Evolutionary conservation across 495 filamentous ascomycete genomes (phyloP), one percentile per base, ranked within the genome.

Genomic region (Aspergillus diversus): DNA sequence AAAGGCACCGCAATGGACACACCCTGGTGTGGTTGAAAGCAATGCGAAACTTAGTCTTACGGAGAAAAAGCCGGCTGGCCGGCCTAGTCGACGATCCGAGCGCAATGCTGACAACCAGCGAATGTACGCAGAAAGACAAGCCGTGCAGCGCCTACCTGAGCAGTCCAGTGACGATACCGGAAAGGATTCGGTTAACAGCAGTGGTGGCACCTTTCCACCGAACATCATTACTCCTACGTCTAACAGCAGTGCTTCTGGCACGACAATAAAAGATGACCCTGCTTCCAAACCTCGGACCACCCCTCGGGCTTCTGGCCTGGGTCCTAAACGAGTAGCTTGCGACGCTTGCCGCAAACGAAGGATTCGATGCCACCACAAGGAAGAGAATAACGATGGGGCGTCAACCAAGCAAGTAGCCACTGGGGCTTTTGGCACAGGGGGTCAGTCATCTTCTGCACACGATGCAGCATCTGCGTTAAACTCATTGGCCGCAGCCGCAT

Each of bases 1-100:
- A 65, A 77, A 75, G 54, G 84, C 89, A 32, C 86, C 89, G 34
- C 77, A 83, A 57, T 92, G 89, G 89, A 89, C 86, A 47, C 80
- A 75, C 17, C 77, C 80, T 5, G 80, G 82, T 33, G 75, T 75
- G 33, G 76, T 81, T 16, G 77, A 79, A 68, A 77, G 70, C 65
- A 79, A 79, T 49, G 67, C 76, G 37, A 81, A 80, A 59, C 71
- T 80, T 33, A 77, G 71, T 16, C 69, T 79, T 7, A 53, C 63
- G 12, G 79, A 81, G 55, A 81, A 80, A 63, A 77, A 75, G 55
- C 70, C 77, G 1, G 74, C 77, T 16, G 77, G 77, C 31, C 72
- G 79, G 17, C 77, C 79, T 5, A 80, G 79, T 62, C 79, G 79
- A 42, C 77, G 77, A 33, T 80, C 77, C 15, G 79, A 81, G 48